Percentiles rank a stretch among this genome's conserved stretches.
Evolutionary conservation across 257 asterid species (phyloP).

Genomic region (Vinca minor): DNA sequence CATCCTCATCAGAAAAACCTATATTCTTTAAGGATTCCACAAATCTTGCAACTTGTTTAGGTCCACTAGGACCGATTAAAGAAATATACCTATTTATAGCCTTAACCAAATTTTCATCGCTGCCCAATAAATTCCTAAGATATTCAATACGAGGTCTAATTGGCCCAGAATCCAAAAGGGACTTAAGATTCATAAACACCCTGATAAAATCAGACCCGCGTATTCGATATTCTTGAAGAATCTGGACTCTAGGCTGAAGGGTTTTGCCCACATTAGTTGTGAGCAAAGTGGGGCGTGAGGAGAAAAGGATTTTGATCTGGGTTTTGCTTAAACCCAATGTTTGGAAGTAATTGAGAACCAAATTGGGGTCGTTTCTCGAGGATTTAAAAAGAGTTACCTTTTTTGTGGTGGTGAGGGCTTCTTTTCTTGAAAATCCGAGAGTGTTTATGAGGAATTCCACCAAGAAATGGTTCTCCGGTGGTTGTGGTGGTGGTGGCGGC

Average conservation of each 20-base stretch:
- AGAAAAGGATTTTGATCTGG: not conserved
- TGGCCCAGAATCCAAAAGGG: not conserved
- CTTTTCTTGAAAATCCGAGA: not conserved
- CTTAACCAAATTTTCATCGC: slow-evolving; percentile 5
- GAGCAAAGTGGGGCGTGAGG: not conserved
- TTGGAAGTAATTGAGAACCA: not conserved
- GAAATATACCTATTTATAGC: slow-evolving; percentile 3
- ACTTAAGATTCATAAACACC: not conserved
- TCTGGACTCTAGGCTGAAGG: not conserved
- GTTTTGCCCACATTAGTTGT: not conserved
- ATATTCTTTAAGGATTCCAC: not conserved
- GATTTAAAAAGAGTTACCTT: not conserved
- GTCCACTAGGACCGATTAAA: not conserved
- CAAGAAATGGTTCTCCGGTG: not conserved
- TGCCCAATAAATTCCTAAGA: slow-evolving; percentile 6
- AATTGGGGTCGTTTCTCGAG: not conserved
- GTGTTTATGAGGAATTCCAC: not conserved
- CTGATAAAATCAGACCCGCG: not conserved
- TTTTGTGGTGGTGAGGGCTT: not conserved
- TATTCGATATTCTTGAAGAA: slow-evolving; percentile 4
- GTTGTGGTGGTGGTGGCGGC: not conserved
- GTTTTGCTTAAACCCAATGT: not conserved
- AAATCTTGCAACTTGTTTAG: not conserved
- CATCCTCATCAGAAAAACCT: slow-evolving; percentile 3
- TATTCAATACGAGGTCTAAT: slow-evolving; percentile 9